These are phyloP conservation scores for Yamadazyma trypodendri DNA, from an alignment of 1,139 yeast genomes.

Conservation along the genomic window DNA sequence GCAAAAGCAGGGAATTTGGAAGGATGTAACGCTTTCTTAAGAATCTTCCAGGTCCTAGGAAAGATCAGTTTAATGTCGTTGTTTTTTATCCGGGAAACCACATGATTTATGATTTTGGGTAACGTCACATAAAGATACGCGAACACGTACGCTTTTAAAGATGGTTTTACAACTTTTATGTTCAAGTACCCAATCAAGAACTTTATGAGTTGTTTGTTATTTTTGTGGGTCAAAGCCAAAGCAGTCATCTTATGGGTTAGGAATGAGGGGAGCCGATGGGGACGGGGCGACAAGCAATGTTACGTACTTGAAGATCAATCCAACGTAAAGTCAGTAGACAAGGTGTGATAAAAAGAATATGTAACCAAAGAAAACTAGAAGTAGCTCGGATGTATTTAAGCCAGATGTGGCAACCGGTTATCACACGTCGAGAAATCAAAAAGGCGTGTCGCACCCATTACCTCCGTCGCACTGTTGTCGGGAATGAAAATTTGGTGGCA, in stretches of 20 bases:
- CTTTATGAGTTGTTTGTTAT: constrained; percentile 7
- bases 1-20: constrained; percentile 32
- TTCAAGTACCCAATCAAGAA: constrained; percentile 7
- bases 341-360: no score
- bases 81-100: constrained; percentile 19
- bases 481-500: constrained; percentile 1
- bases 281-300: no score
- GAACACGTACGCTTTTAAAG: constrained; percentile 30
- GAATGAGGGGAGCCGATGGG: no score
- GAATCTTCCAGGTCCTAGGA: constrained; percentile 17
- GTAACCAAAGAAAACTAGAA: no score
- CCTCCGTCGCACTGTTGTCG: neutral
- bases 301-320: no score
- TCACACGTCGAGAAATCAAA: no score
- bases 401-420: no score
- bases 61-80: constrained; percentile 17
- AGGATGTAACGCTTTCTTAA: constrained; percentile 28
- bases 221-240: constrained; percentile 1
- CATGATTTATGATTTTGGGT: constrained; percentile 26
- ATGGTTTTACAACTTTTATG: constrained; percentile 22
- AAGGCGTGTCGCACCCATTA: neutral
- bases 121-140: constrained; percentile 36
- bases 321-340: no score
- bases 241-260: no score
- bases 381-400: no score